Evolutionary conservation across 1,284 basidiomycete genomes (phyloP).

Genomic region (Cerioporus squamosus): DNA sequence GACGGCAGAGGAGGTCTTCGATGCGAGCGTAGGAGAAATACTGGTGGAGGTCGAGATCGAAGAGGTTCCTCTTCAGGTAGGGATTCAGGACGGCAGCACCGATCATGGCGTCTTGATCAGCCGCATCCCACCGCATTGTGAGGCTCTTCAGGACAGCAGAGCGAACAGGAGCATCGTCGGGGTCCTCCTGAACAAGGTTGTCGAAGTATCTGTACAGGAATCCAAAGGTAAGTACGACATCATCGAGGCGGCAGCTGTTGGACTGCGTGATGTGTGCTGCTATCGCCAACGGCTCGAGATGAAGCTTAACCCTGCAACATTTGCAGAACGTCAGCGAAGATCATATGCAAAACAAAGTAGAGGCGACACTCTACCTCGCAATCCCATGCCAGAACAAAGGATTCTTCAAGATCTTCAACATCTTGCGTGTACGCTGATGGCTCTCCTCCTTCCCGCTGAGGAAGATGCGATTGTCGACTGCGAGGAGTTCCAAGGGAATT

Average conservation of each 20-base stretch:
- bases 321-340: too few species aligned
- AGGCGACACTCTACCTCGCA: too few species aligned
- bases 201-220: conserved; percentile 29
- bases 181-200: background rate
- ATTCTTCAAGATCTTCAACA: too few species aligned
- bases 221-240: conserved; percentile 42
- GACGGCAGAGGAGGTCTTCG: background rate
- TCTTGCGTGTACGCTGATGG: too few species aligned
- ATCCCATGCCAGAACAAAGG: too few species aligned
- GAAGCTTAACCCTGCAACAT: conserved; percentile 31
- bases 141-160: conserved; percentile 39
- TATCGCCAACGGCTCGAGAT: conserved; percentile 45
- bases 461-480: too few species aligned
- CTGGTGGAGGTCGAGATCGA: background rate
- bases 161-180: background rate
- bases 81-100: conserved; percentile 46
- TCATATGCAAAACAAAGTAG: too few species aligned
- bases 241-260: conserved; percentile 37
- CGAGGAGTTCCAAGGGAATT: too few species aligned
- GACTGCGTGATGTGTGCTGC: conserved; percentile 44
- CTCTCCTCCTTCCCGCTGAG: too few species aligned
- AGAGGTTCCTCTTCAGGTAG: conserved; percentile 17
- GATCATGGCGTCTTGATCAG: conserved; percentile 49
- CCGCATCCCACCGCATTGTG: conserved; percentile 39
- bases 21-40: background rate